Conservation (phyloP, 805 yeast genomes). For the Cyberlindnera xishuangbannaensis region DNA sequence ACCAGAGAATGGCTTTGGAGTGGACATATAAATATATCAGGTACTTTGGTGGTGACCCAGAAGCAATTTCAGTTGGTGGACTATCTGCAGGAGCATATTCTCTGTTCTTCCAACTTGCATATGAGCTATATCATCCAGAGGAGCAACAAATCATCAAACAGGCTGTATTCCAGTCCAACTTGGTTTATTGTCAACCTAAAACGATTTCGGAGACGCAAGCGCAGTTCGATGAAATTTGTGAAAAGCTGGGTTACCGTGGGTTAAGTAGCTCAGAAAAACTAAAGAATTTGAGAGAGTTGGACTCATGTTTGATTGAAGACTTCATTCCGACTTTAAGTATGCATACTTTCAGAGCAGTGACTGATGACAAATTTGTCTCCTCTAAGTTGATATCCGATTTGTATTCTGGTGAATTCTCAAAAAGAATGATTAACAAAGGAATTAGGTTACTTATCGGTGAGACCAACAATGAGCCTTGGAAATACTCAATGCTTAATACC, state of each 20-base stretch:
- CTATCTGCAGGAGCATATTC: slow-evolving; percentile 43
- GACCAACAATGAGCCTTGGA: slow-evolving; percentile 29
- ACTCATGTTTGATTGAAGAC: slow-evolving; percentile 17
- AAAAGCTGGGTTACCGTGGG: slow-evolving; percentile 20
- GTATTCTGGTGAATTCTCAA: slow-evolving; percentile 25
- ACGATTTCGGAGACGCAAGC: slow-evolving; percentile 28
- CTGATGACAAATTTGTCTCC: slow-evolving; percentile 34
- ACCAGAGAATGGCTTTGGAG: slow-evolving; percentile 39
- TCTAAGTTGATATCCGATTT: slow-evolving; percentile 28
- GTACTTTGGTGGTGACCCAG: slow-evolving; percentile 42
- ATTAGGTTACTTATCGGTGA: slow-evolving; percentile 30
- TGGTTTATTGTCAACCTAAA: slow-evolving; percentile 35
- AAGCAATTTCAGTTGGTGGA: slow-evolving; percentile 38
- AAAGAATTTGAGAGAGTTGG: slow-evolving; percentile 18
- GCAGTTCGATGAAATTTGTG: slow-evolving; percentile 33
- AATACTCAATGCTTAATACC: slow-evolving; percentile 28
- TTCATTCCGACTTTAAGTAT: slow-evolving; percentile 23
- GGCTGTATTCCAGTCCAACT: slow-evolving; percentile 32
- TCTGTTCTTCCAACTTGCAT: slow-evolving; percentile 36
- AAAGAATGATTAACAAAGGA: slow-evolving; percentile 18
- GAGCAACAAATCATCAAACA: slow-evolving; percentile 35
- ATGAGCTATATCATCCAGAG: slow-evolving; percentile 37
- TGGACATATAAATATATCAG: slow-evolving; percentile 40
- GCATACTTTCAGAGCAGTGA: slow-evolving; percentile 35
- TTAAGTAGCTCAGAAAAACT: slow-evolving; percentile 21